Base-by-base conservation (phyloP, 75 land plant species). In the Larix kaempferi region DNA sequence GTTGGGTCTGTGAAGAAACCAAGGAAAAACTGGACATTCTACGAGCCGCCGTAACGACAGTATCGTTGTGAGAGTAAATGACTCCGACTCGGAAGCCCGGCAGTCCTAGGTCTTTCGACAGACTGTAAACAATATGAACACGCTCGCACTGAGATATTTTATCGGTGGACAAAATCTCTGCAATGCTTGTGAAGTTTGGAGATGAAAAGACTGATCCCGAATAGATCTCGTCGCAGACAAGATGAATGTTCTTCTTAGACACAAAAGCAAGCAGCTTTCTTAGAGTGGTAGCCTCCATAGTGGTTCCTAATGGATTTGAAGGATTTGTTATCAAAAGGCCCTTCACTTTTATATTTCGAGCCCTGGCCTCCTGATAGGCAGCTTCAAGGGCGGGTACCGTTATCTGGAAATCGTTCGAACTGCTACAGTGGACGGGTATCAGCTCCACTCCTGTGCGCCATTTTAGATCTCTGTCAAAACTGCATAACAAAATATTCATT, bases 41-140 rank as follows among this genome's bases (percentile, higher is more conserved):
- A n/a, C 80, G 80, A 8, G 90, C 85, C 3, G 85, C 74, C 17
- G 74, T 57, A 13, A 85, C 33, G 19, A 88, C 81, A 0, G 33
- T 29, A 29, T 29, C 33, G 33, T 29, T 29, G 33, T 29, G 1
- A 29, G 33, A 29, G 33, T 88, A 88, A 1, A 88, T 77, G 52
- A 76, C 83, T 12, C 90, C 90, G 22, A 88, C 88, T 22, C 88
- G 80, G n/a, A 88, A 85, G 4, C 90, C 90, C 3, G 88, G 85
- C 6, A 88, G 78, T 58, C 90, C 87, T 61, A 88, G 77, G 62
- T 85, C 90, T 59, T 88, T 88, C 19, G 90, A 88, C 33, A 90
- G 78, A 37, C 98, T 93, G 78, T 96, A 96, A 33, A 96, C 67
- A 77, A 96, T 88, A 74, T 96, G 99, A 59, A 96, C 95, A 26